Conservation (phyloP, 2,329 filamentous ascomycete species). For the Fusarium sp. region DNA sequence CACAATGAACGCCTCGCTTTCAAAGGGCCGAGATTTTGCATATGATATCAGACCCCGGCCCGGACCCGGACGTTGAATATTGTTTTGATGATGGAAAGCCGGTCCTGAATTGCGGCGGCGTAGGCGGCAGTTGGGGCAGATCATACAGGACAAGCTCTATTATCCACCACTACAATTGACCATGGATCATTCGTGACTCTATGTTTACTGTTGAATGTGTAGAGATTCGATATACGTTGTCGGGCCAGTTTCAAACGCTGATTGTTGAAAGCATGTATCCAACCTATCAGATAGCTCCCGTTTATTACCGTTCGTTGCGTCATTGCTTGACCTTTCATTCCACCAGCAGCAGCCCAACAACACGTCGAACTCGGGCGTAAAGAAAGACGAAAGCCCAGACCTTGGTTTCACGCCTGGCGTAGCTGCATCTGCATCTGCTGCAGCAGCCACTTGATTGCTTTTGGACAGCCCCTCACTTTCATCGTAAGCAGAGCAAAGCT, state of each 20-base stretch:
- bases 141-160: background rate
- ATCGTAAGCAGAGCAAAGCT: slow-evolving; percentile 17
- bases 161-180: background rate
- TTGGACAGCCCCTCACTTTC: slow-evolving; percentile 29
- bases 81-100: background rate
- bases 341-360: slow-evolving; percentile 19
- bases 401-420: slow-evolving; percentile 33
- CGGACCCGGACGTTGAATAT: slow-evolving; percentile 22
- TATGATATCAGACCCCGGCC: slow-evolving; percentile 15
- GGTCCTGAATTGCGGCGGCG: slow-evolving; percentile 11
- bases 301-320: slow-evolving; percentile 21
- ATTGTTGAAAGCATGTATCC: background rate
- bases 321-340: slow-evolving; percentile 21
- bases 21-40: background rate
- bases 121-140: background rate
- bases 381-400: background rate
- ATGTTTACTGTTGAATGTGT: background rate
- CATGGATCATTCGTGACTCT: background rate
- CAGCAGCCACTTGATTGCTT: slow-evolving; percentile 20
- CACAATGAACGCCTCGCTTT: background rate
- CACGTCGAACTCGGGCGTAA: background rate
- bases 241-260: background rate
- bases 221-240: background rate
- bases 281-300: slow-evolving; percentile 11
- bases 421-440: slow-evolving; percentile 10